Conservation (phyloP, 2,329 filamentous ascomycete species). For the Huntiella omanensis region DNA sequence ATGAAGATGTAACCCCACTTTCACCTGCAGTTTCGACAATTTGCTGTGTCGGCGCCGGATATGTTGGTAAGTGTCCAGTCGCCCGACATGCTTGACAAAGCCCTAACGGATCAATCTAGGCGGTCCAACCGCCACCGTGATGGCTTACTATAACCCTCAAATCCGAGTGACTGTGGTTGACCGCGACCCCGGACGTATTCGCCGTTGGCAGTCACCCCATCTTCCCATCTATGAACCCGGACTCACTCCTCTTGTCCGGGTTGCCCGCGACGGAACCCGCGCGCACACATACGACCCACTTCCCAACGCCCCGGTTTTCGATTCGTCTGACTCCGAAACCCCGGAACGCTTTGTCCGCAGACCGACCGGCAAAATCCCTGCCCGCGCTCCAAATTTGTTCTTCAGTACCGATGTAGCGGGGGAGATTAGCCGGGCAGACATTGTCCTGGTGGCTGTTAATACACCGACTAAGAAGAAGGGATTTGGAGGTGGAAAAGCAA, state of each 20-base stretch:
- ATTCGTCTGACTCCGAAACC: background rate
- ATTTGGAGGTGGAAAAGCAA: constrained; percentile 49
- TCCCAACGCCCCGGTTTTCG: constrained; percentile 15
- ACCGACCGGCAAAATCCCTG: constrained; percentile 18
- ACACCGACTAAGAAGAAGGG: constrained; percentile 60
- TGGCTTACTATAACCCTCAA: constrained; percentile 54
- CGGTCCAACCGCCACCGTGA: constrained; percentile 55
- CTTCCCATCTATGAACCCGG: constrained; percentile 63
- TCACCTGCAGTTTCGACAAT: constrained; percentile 31
- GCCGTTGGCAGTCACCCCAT: constrained; percentile 52
- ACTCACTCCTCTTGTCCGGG: constrained; percentile 46
- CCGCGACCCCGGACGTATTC: constrained; percentile 43
- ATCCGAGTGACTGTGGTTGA: constrained; percentile 61
- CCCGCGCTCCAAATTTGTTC: constrained; percentile 45
- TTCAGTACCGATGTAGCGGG: constrained; percentile 50
- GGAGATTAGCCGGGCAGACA: constrained; percentile 46
- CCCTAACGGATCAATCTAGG: constrained; percentile 23
- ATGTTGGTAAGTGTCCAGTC: constrained; percentile 40
- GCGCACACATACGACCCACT: constrained; percentile 23
- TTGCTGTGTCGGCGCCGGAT: constrained; percentile 58
- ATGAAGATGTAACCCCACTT: background rate
- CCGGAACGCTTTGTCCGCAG: background rate
- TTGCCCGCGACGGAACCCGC: constrained; percentile 39
- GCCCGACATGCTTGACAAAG: background rate
- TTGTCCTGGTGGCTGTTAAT: constrained; percentile 61